Base-by-base conservation (phyloP, 2,329 filamentous ascomycete genomes). In the Cladosporium sp. region DNA sequence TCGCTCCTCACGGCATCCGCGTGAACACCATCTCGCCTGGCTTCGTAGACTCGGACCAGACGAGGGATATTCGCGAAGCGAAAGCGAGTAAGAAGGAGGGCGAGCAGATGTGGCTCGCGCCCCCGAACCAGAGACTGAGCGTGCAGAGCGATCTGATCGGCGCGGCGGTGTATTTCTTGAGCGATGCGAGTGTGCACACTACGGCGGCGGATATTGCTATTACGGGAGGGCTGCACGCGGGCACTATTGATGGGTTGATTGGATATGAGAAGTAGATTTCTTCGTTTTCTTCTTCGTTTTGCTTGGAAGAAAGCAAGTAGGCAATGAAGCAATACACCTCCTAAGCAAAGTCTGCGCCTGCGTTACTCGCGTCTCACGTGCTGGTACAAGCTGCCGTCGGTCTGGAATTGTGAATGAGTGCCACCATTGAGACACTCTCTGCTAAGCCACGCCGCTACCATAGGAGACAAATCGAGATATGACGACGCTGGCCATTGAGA, bases 111-210 rank as follows among this genome's bases (percentile, higher is more conserved):
- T 59, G 51, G 36, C 58, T 56, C 1, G 52, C 59, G 20, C 55
- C 54, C 17, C 54, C 54, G 14, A 56, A 56, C 42, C 54, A 56
- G 54, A 42, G 54, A 7, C 22, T 56, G 3, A 56, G 54, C 42
- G 47, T 34, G 60, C 61, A 64, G 39, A 65, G 65, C 54, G 66
- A 69, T 43, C 55, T 69, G 3, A 63, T 60, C 2, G 63, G 70
- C 5, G 72, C 73, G 0, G 73, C 74, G 49, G 74, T 78, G 6
- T 77, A 75, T 60, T 68, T 78, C 8, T 62, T 78, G 3, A 74
- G 69, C 20, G 71, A 77, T 58, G 75, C 76, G 5, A 72, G 71
- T 37, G 70, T 74, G 1, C 77, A 78, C 60, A 72, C 73, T n/a
- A 78, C 75, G 6, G 70, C 69, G 1, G 70, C 70, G 37, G 75